phyloP scores from a whole-genome alignment of 345 rosid species.

The Eucalyptus camaldulensis region DNA sequence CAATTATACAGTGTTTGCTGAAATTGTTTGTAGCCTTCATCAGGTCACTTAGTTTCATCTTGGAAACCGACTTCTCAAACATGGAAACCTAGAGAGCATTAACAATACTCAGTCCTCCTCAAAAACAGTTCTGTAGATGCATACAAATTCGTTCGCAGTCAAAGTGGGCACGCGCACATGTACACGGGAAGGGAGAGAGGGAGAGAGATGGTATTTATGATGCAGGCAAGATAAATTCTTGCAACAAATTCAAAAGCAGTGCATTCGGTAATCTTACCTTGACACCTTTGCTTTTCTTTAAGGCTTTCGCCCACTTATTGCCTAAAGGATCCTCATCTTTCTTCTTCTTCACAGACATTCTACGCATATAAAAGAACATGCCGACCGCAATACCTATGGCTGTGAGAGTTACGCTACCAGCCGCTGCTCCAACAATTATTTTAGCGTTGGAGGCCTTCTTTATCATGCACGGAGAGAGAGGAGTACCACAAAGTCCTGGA shows the following conservation, averaged over 20 bases:
- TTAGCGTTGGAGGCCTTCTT: slow-evolving; percentile 10
- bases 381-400: slow-evolving; percentile 40
- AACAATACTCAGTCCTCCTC: not conserved
- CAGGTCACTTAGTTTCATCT: slow-evolving; percentile 78
- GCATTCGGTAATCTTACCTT: slow-evolving; percentile 36
- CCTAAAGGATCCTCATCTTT: slow-evolving; percentile 89
- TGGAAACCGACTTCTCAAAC: slow-evolving; percentile 69
- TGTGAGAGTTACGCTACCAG: slow-evolving; percentile 53
- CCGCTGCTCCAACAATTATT: slow-evolving; percentile 49
- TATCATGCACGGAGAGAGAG: slow-evolving; percentile 24
- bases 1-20: slow-evolving; percentile 69
- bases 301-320: slow-evolving; percentile 77
- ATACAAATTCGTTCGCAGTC: not conserved
- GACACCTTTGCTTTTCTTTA: slow-evolving; percentile 49
- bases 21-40: slow-evolving; percentile 80
- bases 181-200: not conserved
- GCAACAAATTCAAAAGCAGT: not conserved
- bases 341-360: slow-evolving; percentile 22
- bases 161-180: not conserved
- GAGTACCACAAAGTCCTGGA: slow-evolving; percentile 47
- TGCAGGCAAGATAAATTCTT: not conserved
- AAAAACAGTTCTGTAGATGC: not conserved
- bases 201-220: not conserved
- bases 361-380: slow-evolving; percentile 48
- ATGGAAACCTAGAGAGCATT: slow-evolving; percentile 52